Evolutionary conservation across 768 basidiomycete species (phyloP), one percentile per base, ranked within the genome.

Genomic region (Myochromella boudieri): DNA sequence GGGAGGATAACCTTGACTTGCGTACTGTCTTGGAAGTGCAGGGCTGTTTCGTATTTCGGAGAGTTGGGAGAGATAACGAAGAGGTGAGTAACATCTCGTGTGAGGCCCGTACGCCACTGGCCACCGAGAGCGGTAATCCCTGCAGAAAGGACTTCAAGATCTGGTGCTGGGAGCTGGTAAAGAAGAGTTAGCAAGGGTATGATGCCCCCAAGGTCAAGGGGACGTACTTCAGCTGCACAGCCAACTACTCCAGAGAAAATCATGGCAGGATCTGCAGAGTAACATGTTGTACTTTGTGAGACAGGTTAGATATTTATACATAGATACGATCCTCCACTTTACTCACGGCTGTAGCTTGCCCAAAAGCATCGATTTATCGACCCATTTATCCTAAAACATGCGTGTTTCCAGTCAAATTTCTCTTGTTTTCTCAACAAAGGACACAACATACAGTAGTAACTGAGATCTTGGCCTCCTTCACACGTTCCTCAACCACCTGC

Each of bases 21-120:
- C 0, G 82, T 83, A 38, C 76, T 67, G 3, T 76, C 63, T 41
- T 80, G 75, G 62, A 77, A 83, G 52, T 85, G 80, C 53, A 85
- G 68, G 3, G 76, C 77, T 1, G 70, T 72, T 7, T 61, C 56
- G 46, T 79, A 83, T 60, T 82, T 84, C 22, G 70, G 62, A 4
- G 80, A 80, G 2, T 70, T 69, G 45, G 71, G 52, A 42, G 70
- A 66, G 26, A 85, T 65, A 24, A 82, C 81, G 55, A 95, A 87
- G 40, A 95, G 76, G 61, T 95, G 94, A 0, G 94, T 95, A 17
- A 92, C 86, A 47, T 95, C 93, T 47, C 78, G 76, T 0, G 91
- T 93, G 39, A 95, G 76, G 7, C 81, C 82, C 0, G 68, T 66
- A 20, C 89, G 78, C 82, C 83, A 91, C 63, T 90, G 85, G 0